Base-by-base conservation (phyloP, 2,329 filamentous ascomycete species). In the Botryotinia globosa region DNA sequence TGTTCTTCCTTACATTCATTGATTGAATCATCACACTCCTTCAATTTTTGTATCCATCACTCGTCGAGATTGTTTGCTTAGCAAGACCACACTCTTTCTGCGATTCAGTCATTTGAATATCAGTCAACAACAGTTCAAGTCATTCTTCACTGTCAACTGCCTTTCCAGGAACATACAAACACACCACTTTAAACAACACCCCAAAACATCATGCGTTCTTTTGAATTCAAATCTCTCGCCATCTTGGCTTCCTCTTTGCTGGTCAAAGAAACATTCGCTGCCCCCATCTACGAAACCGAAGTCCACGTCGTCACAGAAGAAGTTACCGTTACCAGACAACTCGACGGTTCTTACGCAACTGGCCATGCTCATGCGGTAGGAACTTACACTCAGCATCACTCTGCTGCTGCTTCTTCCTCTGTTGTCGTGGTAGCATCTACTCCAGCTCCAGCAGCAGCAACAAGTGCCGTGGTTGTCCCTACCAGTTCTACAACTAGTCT, bases 161-260 rank as follows among this genome's bases (percentile, higher is more conserved):
- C 71, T 59, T 59, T 71, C 44, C 71, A 68, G 63, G 63, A 48
- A 37, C 39, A 45, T 6, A 34, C 56, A 54, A 1, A 65, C 4
- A 25, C 18, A 39, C 59, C 48, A 4, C 2, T 8, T 29, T 42
- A 54, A 20, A 65, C 42, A 45, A 29, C 32, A n/a, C 39, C 39
- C 59, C 68, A 39, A 37, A 67, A 44, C 59, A 74, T 37, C 34
- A 80, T 80, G 79, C 79, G 76, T 73, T 76, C 74, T 48, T 73
- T 74, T 68, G 73, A 75, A 14, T 73, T 79, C 73, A 75, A 76
- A 42, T 78, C 59, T 66, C 63, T 78, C 54, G 78, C 77, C 75
- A 65, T 79, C 69, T 74, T 79, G 74, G 77, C 78, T 45, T 71
- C 77, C 25, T 78, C 78, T 76, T 77, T 80, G 76, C 78, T 80